Evolutionary conservation across 1,139 yeast species (phyloP).

Genomic region (Keqinozyma sinolaborantium): DNA sequence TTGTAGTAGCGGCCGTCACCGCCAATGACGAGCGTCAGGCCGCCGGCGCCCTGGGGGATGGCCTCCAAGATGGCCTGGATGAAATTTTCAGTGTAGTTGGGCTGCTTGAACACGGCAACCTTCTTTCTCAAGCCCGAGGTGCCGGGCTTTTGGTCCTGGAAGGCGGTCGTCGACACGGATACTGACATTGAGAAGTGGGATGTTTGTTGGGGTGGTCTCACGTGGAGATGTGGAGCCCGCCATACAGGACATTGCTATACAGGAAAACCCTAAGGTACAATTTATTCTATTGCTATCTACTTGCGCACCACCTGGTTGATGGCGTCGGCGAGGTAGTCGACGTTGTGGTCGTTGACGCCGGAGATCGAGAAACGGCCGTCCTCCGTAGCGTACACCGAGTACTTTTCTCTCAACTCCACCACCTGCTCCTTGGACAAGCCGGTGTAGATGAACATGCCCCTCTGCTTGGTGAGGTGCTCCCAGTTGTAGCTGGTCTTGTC

Average conservation of each 20-base stretch:
- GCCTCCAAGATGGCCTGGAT: constrained; percentile 81
- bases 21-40: constrained; percentile 82
- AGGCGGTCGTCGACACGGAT: constrained; percentile 62
- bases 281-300: background rate
- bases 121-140: constrained; percentile 95
- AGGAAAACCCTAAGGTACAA: background rate
- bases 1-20: constrained; percentile 97
- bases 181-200: constrained; percentile 12
- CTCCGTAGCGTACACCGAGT: constrained; percentile 76
- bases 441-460: constrained; percentile 96
- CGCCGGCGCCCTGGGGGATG: constrained; percentile 84
- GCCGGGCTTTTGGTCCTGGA: constrained; percentile 93
- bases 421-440: constrained; percentile 75
- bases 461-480: constrained; percentile 84
- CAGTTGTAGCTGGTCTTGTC: constrained; percentile 62
- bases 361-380: constrained; percentile 94
- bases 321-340: constrained; percentile 77
- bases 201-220: background rate
- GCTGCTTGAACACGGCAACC: constrained; percentile 78
- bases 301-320: constrained; percentile 53
- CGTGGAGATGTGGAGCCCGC: background rate
- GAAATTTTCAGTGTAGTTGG: constrained; percentile 88
- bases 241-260: background rate
- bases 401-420: constrained; percentile 61
- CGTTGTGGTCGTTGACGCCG: constrained; percentile 78